Evolutionary conservation across 805 yeast genomes (phyloP).

Genomic region (Lipomyces sp.): DNA sequence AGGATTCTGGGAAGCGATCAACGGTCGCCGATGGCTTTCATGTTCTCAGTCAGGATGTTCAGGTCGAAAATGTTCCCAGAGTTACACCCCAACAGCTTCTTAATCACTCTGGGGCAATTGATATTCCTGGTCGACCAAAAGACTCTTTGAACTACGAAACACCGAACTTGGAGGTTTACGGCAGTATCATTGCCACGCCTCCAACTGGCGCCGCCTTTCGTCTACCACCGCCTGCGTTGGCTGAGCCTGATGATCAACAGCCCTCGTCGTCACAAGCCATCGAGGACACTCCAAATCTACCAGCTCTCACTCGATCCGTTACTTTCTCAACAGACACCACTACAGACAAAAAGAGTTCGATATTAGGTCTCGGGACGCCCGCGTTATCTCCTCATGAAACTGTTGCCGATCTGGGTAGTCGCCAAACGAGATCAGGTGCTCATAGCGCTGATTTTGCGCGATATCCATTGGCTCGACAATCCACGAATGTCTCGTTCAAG

Average conservation of each 20-base stretch:
- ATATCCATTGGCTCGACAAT: background rate
- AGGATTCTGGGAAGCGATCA: background rate
- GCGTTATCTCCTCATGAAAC: conserved; percentile 11
- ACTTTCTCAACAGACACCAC: conserved; percentile 21
- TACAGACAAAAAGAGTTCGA: conserved; percentile 13
- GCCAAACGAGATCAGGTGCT: background rate
- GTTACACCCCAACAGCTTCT: conserved; percentile 33
- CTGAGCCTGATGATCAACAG: background rate
- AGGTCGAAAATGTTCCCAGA: conserved; percentile 7
- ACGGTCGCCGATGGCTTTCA: background rate
- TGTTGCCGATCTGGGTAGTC: background rate
- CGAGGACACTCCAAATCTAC: background rate
- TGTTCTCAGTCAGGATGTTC: background rate
- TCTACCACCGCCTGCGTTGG: conserved; percentile 34
- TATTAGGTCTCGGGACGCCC: conserved; percentile 31
- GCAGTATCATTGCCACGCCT: conserved; percentile 36
- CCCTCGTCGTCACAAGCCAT: background rate
- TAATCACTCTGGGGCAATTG: conserved; percentile 10
- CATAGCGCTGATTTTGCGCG: background rate
- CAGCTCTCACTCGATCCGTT: conserved; percentile 18
- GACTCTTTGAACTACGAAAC: background rate
- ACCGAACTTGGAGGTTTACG: conserved; percentile 18
- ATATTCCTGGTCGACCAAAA: conserved; percentile 17
- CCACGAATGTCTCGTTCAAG: background rate
- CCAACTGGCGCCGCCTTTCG: conserved; percentile 17